Base-by-base conservation (phyloP, 495 filamentous ascomycete genomes). In the Xanthoparmelia taractica region DNA sequence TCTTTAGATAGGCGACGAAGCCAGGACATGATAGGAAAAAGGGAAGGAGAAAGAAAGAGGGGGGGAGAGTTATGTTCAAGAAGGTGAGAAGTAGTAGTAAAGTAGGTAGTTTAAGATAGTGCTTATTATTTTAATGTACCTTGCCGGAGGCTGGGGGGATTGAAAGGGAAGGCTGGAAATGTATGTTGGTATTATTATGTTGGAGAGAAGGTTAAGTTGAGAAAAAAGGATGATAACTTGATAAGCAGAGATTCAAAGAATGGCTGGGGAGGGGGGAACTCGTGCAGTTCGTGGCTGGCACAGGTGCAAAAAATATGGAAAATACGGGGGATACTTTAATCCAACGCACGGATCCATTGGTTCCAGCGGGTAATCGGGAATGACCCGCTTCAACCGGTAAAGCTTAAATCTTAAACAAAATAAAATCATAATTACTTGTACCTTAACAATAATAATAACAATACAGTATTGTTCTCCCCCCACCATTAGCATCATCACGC, bases 1-100 rank as follows among this genome's bases (percentile, higher is more conserved):
- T 70, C 69, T 38, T 66, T 60, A 58, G 69, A 71, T 37, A 71
- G 31, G n/a, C 69, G 69, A 38, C 69, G 68, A 36, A 70, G 66
- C 65, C 65, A 71, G 61, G 63, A 65, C 69, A 71, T 71, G 58
- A 52, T 70, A 55, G 55, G 63, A 70, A 67, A 11, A 31, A 62
- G 43, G 43, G 60, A 40, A 61, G 58, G 48, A 66, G 41, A 37
- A 40, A 34, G 61, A 55, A 33, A 25, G 47, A n/a, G 18, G 1
- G 48, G 18, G 38, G 41, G 38, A 54, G 18, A 40, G 48, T 10
- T 40, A 13, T 15, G 8, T 4, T 55, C 25, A 31, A 37, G 34
- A 40, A 65, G 55, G 36, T 12, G 33, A 45, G 45, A 29, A 36
- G 20, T 41, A 10, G 8, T 27, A 50, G 15, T 25, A 2, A 4